Percentiles rank a stretch among this genome's conserved stretches.
Conservation (phyloP, 495 filamentous ascomycete species). For the Cercophora samala region DNA sequence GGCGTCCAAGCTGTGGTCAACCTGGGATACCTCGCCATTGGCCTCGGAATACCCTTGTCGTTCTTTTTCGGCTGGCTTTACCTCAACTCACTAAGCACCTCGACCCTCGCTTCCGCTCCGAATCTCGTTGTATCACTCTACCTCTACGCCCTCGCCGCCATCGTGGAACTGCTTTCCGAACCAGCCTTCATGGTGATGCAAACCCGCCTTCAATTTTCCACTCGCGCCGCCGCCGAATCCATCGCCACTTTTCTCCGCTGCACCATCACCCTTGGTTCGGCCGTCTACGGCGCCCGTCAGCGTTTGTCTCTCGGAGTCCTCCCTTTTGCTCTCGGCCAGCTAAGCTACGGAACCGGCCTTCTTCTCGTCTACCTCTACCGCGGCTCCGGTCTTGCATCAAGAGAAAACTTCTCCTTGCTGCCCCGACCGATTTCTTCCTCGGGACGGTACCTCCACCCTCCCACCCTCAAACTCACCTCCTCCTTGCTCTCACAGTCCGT, state of each 20-base stretch:
- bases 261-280: conserved; percentile 61
- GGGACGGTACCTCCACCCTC: conserved; percentile 58
- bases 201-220: conserved; percentile 71
- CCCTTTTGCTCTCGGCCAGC: conserved; percentile 85
- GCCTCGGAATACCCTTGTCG: conserved; percentile 64
- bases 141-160: conserved; percentile 69
- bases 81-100: conserved; percentile 49
- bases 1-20: conserved; percentile 72
- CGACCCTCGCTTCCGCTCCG: conserved; percentile 54
- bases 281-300: conserved; percentile 53
- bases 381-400: conserved; percentile 41
- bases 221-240: conserved; percentile 76
- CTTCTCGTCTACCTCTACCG: conserved; percentile 61
- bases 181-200: conserved; percentile 83
- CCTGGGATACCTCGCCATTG: conserved; percentile 73
- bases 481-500: conserved; percentile 82
- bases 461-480: conserved; percentile 62
- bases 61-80: conserved; percentile 63
- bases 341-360: conserved; percentile 68
- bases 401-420: conserved; percentile 57
- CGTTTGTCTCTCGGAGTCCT: conserved; percentile 58
- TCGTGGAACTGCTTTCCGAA: conserved; percentile 78
- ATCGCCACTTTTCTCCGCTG: conserved; percentile 74
- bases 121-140: conserved; percentile 61
- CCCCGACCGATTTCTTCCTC: conserved; percentile 21